phyloP scores from a whole-genome alignment of 257 asterid species.

The Nicotiana benthamiana region DNA sequence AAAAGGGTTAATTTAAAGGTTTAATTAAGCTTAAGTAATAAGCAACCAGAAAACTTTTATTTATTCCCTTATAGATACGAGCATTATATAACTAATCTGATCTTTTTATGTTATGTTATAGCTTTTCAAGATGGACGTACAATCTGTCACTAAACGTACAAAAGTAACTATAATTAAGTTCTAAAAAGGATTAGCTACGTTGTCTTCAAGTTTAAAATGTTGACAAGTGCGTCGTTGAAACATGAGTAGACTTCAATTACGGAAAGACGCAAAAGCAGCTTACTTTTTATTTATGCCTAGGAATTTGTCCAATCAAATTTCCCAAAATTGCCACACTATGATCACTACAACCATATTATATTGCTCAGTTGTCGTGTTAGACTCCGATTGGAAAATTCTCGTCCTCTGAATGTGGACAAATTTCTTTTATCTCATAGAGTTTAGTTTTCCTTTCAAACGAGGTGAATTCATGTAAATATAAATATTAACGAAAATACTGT shows the following conservation, averaged over 20 bases:
- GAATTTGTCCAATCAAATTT: background rate
- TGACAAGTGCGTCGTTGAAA: background rate
- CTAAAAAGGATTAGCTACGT: background rate
- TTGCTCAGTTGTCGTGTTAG: background rate
- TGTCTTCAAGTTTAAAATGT: background rate
- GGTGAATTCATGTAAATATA: too few species aligned
- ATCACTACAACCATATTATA: background rate
- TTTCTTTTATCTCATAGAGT: background rate
- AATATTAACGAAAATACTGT: too few species aligned
- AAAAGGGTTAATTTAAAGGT: background rate
- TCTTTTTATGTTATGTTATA: background rate
- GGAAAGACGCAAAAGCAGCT: background rate
- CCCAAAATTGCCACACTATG: background rate
- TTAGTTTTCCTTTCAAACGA: background rate
- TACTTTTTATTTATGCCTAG: background rate
- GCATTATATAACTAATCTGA: background rate
- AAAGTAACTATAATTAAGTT: background rate
- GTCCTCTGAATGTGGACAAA: constrained; percentile 2
- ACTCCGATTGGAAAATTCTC: background rate
- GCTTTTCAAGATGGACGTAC: background rate
- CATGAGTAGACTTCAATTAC: background rate
- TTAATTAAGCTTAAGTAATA: background rate
- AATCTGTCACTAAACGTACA: background rate
- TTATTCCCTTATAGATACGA: background rate
- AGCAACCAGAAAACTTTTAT: background rate